Evolutionary conservation across 352 stramenopile genomes (phyloP).

Genomic region (Elongisporangium prolatum): DNA sequence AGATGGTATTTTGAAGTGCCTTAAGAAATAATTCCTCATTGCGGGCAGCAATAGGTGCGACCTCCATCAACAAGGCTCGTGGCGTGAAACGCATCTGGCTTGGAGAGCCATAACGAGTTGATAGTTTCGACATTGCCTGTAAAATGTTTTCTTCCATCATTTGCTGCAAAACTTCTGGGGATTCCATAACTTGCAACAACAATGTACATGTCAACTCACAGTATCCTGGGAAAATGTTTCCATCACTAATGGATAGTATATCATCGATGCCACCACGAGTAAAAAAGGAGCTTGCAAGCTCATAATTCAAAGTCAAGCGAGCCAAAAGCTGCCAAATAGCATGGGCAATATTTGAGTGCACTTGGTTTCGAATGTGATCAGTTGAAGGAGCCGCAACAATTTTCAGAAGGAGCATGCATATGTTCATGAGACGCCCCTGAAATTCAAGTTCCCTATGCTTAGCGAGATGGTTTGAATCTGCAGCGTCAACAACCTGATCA

Average conservation of each 20-base stretch:
- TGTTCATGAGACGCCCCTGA: constrained; percentile 15
- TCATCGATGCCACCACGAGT: constrained; percentile 47
- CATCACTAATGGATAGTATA: constrained; percentile 42
- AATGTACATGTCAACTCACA: constrained; percentile 67
- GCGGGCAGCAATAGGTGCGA: constrained; percentile 60
- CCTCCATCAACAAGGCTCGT: constrained; percentile 73
- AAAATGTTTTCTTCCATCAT: constrained; percentile 87
- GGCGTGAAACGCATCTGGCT: constrained; percentile 80
- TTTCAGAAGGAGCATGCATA: constrained; percentile 2
- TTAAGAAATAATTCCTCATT: constrained; percentile 78
- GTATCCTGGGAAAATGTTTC: constrained; percentile 57
- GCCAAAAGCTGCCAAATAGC: constrained; percentile 70
- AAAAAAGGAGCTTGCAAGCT: constrained; percentile 62
- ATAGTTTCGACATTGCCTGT: constrained; percentile 70
- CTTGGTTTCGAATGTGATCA: background rate
- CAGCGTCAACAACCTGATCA: constrained; percentile 26
- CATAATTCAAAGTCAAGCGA: constrained; percentile 66
- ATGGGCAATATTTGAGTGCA: constrained; percentile 39
- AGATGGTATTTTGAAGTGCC: constrained; percentile 60
- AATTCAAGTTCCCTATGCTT: background rate
- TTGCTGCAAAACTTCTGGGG: constrained; percentile 76
- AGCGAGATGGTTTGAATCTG: background rate
- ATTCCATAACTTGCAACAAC: constrained; percentile 73
- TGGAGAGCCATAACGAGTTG: constrained; percentile 58
- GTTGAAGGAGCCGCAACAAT: background rate